These are phyloP conservation scores for Pseudozyma thailandica DNA, from an alignment of 1,284 basidiomycete genomes.

Conservation along the genomic window DNA sequence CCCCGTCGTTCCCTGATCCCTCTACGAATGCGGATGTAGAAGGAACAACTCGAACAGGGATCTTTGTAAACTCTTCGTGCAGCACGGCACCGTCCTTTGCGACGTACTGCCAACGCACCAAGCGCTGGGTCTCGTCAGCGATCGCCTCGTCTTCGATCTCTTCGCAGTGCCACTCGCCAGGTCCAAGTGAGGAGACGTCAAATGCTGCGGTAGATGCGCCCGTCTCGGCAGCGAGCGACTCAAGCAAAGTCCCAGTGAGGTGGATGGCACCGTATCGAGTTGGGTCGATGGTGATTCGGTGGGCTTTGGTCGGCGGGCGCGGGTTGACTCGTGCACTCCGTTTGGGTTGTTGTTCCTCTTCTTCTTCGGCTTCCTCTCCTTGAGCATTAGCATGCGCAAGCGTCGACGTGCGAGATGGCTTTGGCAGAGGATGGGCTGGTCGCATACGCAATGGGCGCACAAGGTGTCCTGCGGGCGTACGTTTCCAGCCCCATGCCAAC, in stretches of 20 bases:
- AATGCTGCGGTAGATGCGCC: conserved; percentile 7
- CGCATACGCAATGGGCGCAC: conserved; percentile 63
- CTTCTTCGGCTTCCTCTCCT: conserved; percentile 14
- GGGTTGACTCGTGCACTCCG: conserved; percentile 35
- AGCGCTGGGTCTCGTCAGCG: conserved; percentile 9
- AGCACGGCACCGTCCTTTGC: conserved; percentile 42
- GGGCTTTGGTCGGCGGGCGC: conserved; percentile 37
- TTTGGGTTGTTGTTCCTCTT: conserved; percentile 12
- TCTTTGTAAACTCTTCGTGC: conserved; percentile 45
- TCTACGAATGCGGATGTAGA: neutral
- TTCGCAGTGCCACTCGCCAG: conserved; percentile 36
- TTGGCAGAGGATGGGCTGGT: conserved; percentile 52
- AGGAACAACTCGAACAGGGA: conserved; percentile 29
- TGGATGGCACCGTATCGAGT: conserved; percentile 62
- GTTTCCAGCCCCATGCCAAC: conserved; percentile 63
- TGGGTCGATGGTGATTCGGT: conserved; percentile 62
- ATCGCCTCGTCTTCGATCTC: conserved; percentile 33
- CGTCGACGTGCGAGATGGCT: conserved; percentile 29
- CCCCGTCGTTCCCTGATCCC: conserved; percentile 1
- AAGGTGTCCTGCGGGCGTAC: conserved; percentile 59
- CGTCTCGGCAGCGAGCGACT: conserved; percentile 25
- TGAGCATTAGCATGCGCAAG: conserved; percentile 11
- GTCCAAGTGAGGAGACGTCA: conserved; percentile 23
- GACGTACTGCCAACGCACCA: conserved; percentile 44
- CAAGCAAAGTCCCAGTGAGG: conserved; percentile 50